A percentile compares a stretch with the other conserved stretches of the same genome.
These are phyloP conservation scores for Striga hermonthica DNA, from an alignment of 305 asterid genomes.

Conservation along the genomic window DNA sequence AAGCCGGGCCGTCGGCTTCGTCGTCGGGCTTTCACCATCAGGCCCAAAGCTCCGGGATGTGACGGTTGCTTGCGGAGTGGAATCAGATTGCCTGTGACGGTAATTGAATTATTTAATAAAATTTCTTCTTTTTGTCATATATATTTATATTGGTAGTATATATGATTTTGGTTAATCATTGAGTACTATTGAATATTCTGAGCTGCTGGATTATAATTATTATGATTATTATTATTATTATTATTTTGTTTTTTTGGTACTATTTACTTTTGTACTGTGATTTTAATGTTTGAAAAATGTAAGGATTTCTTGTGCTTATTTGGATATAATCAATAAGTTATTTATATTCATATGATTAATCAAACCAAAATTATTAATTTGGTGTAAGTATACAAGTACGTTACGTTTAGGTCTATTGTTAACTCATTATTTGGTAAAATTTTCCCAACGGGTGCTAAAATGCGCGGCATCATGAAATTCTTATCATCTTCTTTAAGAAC, in stretches of 20 bases:
- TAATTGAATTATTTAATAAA: too few species aligned
- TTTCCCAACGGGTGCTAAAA: neutral
- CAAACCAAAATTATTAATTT: neutral
- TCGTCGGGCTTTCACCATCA: slow-evolving; percentile 34
- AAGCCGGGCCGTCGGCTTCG: neutral
- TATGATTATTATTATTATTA: slow-evolving; percentile 20
- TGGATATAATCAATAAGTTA: neutral
- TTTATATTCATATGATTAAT: neutral
- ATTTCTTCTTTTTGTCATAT: too few species aligned
- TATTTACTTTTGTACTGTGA: neutral
- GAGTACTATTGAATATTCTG: too few species aligned
- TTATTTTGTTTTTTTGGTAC: too few species aligned
- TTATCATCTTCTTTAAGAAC: slow-evolving; percentile 22
- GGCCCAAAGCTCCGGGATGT: slow-evolving; percentile 22
- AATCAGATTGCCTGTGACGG: too few species aligned
- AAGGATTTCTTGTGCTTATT: slow-evolving; percentile 14
- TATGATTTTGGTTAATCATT: too few species aligned
- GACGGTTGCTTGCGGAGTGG: too few species aligned
- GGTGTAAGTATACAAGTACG: neutral
- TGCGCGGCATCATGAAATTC: neutral
- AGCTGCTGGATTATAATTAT: slow-evolving; percentile 28
- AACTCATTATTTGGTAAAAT: neutral
- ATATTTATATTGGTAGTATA: too few species aligned
- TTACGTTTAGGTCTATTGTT: slow-evolving; percentile 1
- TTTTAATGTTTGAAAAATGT: neutral